A percentile compares a stretch with the other conserved stretches of the same genome.
Evolutionary conservation across 345 rosid genomes (phyloP).

Genomic region (Linum trigynum): DNA sequence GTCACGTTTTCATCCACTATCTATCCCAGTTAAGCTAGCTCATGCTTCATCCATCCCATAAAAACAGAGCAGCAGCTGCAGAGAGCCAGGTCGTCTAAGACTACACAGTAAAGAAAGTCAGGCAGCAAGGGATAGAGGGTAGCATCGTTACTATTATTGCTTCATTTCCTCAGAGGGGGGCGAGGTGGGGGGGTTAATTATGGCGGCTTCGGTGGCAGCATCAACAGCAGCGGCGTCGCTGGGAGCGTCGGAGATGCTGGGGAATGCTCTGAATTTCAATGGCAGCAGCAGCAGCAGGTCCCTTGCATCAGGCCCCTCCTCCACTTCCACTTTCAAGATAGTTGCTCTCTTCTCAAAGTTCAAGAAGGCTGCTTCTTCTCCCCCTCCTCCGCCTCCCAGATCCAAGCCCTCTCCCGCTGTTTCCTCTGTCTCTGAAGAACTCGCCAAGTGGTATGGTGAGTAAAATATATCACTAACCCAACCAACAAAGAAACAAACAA

Average conservation of each 20-base stretch:
- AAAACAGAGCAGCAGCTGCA: background rate
- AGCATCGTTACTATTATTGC: background rate
- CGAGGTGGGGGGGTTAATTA: background rate
- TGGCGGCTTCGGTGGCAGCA: slow-evolving; percentile 50
- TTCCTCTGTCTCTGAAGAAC: slow-evolving; percentile 54
- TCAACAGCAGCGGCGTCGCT: slow-evolving; percentile 50
- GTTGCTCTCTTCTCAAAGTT: slow-evolving; percentile 59
- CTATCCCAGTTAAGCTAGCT: slow-evolving; percentile 5
- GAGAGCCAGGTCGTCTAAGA: too few species aligned
- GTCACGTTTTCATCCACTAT: slow-evolving; percentile 48
- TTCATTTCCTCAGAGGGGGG: background rate
- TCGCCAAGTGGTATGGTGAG: slow-evolving; percentile 99
- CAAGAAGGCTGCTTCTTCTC: slow-evolving; percentile 64
- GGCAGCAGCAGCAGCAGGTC: slow-evolving; percentile 29
- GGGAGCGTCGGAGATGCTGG: slow-evolving; percentile 75
- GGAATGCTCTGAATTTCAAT: slow-evolving; percentile 58
- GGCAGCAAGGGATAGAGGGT: background rate
- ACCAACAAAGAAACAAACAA: too few species aligned
- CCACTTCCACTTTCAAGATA: slow-evolving; percentile 51
- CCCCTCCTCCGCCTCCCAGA: slow-evolving; percentile 45
- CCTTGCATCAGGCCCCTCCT: slow-evolving; percentile 37
- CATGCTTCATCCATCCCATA: too few species aligned
- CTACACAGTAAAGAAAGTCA: too few species aligned
- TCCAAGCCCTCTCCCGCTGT: slow-evolving; percentile 40
- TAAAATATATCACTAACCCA: background rate